Base-by-base conservation (phyloP, 495 filamentous ascomycete genomes). In the Podospora tetraspora region DNA sequence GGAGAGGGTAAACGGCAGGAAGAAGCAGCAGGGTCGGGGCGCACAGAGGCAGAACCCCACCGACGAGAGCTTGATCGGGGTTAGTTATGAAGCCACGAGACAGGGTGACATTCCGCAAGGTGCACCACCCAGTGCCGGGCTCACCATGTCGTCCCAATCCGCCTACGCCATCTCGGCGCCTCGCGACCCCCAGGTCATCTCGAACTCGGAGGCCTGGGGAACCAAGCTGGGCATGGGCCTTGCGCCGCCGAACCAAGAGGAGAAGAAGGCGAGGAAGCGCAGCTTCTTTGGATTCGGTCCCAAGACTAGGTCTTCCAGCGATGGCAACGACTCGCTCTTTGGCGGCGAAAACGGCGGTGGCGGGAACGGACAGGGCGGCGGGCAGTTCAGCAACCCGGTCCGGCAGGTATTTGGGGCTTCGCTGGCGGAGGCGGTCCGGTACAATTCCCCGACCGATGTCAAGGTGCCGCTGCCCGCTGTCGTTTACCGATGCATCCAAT, bases 401-500 rank as follows among this genome's bases (percentile, higher is more conserved):
- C 86, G 90, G 61, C 86, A 92, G 52, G 91, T 92, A 9, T 99
- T 99, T 77, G 96, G 95, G 13, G 91, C 91, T 58, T 88, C 92
- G 7, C 79, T 99, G 37, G 87, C 88, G 6, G 94, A 99, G 72
- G 95, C 95, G 43, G 94, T 97, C 6, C 85, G 91, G 71, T 90
- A 85, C 74, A 92, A 90, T 69, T 83, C 86, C 16, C 94, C 94
- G 8, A 76, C 84, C 57, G 92, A 91, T 66, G 81, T 91, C 22
- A 82, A 82, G 62, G 87, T 90, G 22, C 87, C 90, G 60, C 81
- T 99, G 37, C 95, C 95, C 9, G 92, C 96, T n/a, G 95, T 98
- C 1, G 93, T 97, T 57, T 98, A 96, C 81, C 91, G 95, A 59
- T 97, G 94, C 72, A 91, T 99, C 69, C 92, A 98, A 76, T 99